Conservation (phyloP, 768 basidiomycete species). For the Boletus rubroflammeus region DNA sequence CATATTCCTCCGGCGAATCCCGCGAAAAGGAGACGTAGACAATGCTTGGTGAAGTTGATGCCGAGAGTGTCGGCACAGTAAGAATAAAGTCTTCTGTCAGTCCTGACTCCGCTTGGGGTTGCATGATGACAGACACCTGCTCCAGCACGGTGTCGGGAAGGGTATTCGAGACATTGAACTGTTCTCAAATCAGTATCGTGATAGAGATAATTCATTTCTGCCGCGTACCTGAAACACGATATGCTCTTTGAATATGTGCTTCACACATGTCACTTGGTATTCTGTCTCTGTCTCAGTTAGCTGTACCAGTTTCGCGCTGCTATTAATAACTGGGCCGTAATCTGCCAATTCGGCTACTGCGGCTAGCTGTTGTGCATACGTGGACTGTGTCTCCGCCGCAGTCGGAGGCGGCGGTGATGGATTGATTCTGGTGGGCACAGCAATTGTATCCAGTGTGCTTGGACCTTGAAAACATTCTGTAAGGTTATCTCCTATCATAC, state of each 20-base stretch:
- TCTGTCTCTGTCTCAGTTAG: constrained; percentile 97
- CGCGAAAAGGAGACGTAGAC: constrained; percentile 95
- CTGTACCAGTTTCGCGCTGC: constrained; percentile 70
- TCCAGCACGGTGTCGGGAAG: constrained; percentile 94
- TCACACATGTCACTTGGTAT: constrained; percentile 94
- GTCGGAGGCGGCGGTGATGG: constrained; percentile 71
- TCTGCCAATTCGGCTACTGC: constrained; percentile 81
- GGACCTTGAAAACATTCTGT: constrained; percentile 51
- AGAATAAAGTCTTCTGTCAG: constrained; percentile 96
- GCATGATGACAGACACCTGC: constrained; percentile 91
- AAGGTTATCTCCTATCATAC: constrained; percentile 8
- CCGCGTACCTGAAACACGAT: constrained; percentile 88
- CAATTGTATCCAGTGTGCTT: constrained; percentile 81
- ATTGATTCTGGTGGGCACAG: constrained; percentile 59
- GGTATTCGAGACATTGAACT: constrained; percentile 99
- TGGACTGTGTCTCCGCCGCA: constrained; percentile 83
- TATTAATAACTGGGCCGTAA: constrained; percentile 87
- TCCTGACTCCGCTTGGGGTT: constrained; percentile 66
- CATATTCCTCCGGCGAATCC: constrained; percentile 70
- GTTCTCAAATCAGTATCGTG: constrained; percentile 6
- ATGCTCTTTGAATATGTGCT: constrained; percentile 94
- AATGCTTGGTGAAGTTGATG: constrained; percentile 72
- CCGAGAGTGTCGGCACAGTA: constrained; percentile 65
- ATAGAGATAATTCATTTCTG: neutral
- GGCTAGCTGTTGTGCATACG: constrained; percentile 80